Conservation (phyloP, 306 rosid genomes). For the Dryas drummondii region DNA sequence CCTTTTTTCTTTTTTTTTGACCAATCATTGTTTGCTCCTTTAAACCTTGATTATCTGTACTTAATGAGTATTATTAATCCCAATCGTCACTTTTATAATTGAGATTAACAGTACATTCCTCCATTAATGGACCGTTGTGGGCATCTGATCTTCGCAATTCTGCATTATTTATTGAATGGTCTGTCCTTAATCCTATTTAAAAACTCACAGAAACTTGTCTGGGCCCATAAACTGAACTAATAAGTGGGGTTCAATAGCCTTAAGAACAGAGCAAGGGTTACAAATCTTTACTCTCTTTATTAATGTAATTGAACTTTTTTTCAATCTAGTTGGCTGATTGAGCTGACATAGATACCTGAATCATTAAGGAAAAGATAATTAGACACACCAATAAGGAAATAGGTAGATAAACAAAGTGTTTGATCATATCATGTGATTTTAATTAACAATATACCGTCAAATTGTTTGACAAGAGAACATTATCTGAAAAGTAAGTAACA, state of each 20-base stretch:
- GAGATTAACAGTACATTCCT: conserved; percentile 10
- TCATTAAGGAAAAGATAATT: neutral
- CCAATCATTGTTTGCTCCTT: neutral
- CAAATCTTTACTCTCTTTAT: neutral
- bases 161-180: conserved; percentile 2
- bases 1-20: neutral
- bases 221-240: neutral
- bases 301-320: neutral
- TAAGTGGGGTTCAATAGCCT: conserved; percentile 6
- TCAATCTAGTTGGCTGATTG: neutral
- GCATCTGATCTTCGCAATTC: neutral
- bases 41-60: neutral
- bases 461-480: too few species aligned
- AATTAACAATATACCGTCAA: neutral
- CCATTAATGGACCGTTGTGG: conserved; percentile 8
- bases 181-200: conserved; percentile 4
- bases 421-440: neutral
- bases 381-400: neutral
- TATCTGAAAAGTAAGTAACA: too few species aligned
- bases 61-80: neutral
- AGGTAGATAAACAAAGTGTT: too few species aligned
- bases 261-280: conserved; percentile 6
- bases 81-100: neutral
- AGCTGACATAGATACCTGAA: conserved; percentile 7
- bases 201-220: neutral